Base-by-base conservation (phyloP, 1,284 basidiomycete species). In the Ustilago vetiveriae region DNA sequence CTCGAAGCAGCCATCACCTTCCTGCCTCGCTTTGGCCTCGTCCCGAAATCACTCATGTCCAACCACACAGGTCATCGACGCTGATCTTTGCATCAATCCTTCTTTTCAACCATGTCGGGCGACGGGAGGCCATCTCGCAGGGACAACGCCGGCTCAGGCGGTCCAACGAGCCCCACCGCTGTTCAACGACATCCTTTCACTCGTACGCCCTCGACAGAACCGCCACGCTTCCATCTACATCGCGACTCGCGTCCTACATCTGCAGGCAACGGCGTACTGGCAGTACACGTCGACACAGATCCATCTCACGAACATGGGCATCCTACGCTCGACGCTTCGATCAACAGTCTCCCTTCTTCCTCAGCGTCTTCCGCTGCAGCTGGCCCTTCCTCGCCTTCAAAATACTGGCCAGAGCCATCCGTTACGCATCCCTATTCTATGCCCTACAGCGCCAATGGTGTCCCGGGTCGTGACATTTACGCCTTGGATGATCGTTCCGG, bases 131-230 rank as follows among this genome's bases (percentile, higher is more conserved):
- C 59, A 16, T 51, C 52, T 16, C 49, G 42, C 23, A 48, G 41
- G 21, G 38, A 49, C 17, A n/a, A 49, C 23, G 29, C 24, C 14
- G 50, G 44, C 19, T 29, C 48, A 23, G 16, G n/a, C n/a, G 38
- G 48, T 13, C 14, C 50, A 14, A 37, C 30, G 22, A 54, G 46
- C 13, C 50, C 55, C 10, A 54, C 27, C 3, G 22, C 56, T 3
- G 43, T 55, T 6, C 64, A 67, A 21, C 64, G 53, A 14, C 57
- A 67, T 49, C 52, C 57, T 0, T 67, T 53, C 39, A 57, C 64
- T 6, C 52, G 64, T 3, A 67, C 64, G 5, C 53, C 64, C 2
- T 67, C 57, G 13, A 67, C 48, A 13, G 64, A 67, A 40, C 57
- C 64, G 19, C 64, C 64, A 16, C 64, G 64, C 50, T 54, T 67